Base-by-base conservation (phyloP, 1,139 yeast genomes). In the Zygosaccharomyces pseudobailii region DNA sequence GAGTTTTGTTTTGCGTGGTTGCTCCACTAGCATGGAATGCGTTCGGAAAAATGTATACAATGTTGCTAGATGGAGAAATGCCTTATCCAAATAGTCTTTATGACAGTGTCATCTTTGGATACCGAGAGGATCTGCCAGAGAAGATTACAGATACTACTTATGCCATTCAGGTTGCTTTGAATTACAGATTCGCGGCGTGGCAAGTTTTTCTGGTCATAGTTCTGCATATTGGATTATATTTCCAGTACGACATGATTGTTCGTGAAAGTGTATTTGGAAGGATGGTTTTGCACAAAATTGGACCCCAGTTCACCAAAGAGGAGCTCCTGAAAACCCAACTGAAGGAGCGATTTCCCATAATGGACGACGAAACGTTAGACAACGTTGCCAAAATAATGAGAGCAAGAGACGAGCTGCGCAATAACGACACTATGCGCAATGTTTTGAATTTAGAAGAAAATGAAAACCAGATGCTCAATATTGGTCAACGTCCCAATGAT, bases 181-280 rank as follows among this genome's bases (percentile, higher is more conserved):
- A 57, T 17, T 58, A 58, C 40, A 42, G 57, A 23, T 58, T 57
- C 30, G 57, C 71, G 0, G 31, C 59, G 1, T 30, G 56, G 8
- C 66, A 63, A 23, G 53, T 68, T 4, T 21, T 57, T 1, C 46
- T 73, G 36, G 70, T 72, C 23, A 62, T 78, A 5, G 56, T 71
- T 5, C 65, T 76, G 30, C 76, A 74, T 50, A 58, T 77, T 25
- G 76, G 80, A 2, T 53, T 80, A 6, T 78, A 79, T 58, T 71
- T 80, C 36, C 82, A 78, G 52, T 84, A 82, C 59, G 89, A 83
- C 57, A 80, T 85, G 80, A 84, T 84, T n/a, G 78, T 79, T 1
- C 69, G 81, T 45, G 92, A 84, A 61, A 80, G 80, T 41, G 87
- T 87, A 0, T 83, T 82, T 61, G 64, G 71, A 34, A 80, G 78